Percentiles rank a stretch among this genome's conserved stretches.
Conservation (phyloP, 495 filamentous ascomycete genomes). For the Aspergillus affinis region DNA sequence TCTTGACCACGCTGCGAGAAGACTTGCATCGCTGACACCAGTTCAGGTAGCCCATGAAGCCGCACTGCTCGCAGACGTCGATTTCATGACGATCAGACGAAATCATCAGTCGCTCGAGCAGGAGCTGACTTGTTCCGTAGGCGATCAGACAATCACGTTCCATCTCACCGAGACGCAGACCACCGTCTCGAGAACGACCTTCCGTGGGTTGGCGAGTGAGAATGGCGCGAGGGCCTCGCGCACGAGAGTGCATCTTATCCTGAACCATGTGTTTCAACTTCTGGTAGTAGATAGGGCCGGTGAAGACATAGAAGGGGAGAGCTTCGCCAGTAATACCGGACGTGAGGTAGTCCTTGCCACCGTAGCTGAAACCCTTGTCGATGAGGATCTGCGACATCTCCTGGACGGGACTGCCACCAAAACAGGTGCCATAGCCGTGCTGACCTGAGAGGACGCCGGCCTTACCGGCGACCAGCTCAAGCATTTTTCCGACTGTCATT, state of each 20-base stretch:
- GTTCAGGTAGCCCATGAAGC: constrained; percentile 89
- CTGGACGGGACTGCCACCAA: constrained; percentile 88
- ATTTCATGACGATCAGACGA: constrained; percentile 86
- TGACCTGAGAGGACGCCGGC: constrained; percentile 81
- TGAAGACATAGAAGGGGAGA: constrained; percentile 95
- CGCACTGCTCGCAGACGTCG: constrained; percentile 89
- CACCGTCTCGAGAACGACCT: constrained; percentile 88
- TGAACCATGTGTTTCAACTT: constrained; percentile 99
- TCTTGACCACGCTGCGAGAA: constrained; percentile 73
- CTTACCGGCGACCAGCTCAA: constrained; percentile 94
- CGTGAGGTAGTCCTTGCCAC: constrained; percentile 94
- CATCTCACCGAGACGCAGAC: constrained; percentile 96
- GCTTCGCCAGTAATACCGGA: constrained; percentile 93
- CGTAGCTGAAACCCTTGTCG: constrained; percentile 88
- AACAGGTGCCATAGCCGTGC: constrained; percentile 89
- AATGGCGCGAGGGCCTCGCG: constrained; percentile 83
- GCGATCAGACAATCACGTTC: constrained; percentile 97
- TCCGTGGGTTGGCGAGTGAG: constrained; percentile 96
- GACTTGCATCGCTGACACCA: constrained; percentile 91
- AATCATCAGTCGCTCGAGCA: constrained; percentile 93
- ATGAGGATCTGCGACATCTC: constrained; percentile 85
- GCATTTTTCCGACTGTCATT: constrained; percentile 99
- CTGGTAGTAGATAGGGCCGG: constrained; percentile 98
- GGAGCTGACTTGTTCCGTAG: constrained; percentile 87
- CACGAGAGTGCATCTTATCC: constrained; percentile 98